Evolutionary conservation across 805 yeast species (phyloP).

Genomic region (Clavispora santaluciae): DNA sequence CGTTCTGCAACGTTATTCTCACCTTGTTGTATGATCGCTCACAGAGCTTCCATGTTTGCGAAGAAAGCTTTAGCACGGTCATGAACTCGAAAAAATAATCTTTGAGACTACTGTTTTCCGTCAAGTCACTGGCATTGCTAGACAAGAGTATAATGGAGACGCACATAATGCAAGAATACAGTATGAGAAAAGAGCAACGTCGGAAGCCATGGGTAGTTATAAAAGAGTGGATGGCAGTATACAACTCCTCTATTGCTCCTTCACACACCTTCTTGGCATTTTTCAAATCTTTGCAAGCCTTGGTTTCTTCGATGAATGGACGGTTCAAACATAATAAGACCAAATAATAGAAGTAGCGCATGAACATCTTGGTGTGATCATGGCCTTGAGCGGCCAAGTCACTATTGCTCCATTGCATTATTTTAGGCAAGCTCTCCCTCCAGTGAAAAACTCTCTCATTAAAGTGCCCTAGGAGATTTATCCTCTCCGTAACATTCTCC

Average conservation of each 20-base stretch:
- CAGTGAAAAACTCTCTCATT: conserved; percentile 7
- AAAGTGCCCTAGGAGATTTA: conserved; percentile 4
- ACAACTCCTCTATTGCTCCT: conserved; percentile 1
- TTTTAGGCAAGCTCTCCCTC: conserved; percentile 6
- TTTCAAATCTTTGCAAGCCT: background rate
- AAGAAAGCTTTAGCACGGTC: conserved; percentile 7
- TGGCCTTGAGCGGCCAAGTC: conserved; percentile 4
- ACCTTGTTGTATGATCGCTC: conserved; percentile 7
- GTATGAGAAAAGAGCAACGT: conserved; percentile 9
- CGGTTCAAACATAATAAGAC: conserved; percentile 11
- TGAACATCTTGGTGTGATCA: conserved; percentile 9
- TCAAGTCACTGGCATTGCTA: conserved; percentile 1
- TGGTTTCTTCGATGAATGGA: conserved; percentile 8
- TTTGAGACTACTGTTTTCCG: background rate
- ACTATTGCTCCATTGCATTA: conserved; percentile 7
- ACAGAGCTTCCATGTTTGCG: conserved; percentile 10
- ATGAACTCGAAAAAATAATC: conserved; percentile 10
- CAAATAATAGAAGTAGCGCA: conserved; percentile 12
- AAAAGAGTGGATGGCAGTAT: conserved; percentile 6
- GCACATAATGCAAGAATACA: conserved; percentile 10
- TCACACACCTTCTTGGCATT: conserved; percentile 5
- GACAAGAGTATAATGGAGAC: conserved; percentile 6
- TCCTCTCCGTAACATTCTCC: background rate
- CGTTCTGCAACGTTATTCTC: conserved; percentile 4
- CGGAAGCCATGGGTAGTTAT: conserved; percentile 7